Conservation (phyloP, 2,329 filamentous ascomycete genomes). For the Stemphylium lycopersici region DNA sequence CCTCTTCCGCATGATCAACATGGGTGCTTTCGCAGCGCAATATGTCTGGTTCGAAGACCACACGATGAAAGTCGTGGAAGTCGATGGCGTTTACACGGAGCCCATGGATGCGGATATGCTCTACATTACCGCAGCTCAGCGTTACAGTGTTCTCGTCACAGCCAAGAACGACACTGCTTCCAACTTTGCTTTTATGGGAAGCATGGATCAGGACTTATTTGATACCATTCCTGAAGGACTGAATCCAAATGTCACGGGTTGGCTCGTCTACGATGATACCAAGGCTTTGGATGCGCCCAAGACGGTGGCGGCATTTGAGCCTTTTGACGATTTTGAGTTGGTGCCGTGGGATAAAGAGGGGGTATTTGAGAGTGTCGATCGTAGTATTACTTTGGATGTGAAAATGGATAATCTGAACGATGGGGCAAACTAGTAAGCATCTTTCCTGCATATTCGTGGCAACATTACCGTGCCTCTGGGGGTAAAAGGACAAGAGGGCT, state of each 20-base stretch:
- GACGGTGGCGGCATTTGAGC: slow-evolving; percentile 65
- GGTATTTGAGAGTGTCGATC: slow-evolving; percentile 66
- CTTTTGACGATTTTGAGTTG: slow-evolving; percentile 76
- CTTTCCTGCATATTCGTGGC: too few relatives aligned
- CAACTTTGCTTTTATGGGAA: slow-evolving; percentile 66
- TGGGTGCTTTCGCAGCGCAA: slow-evolving; percentile 72
- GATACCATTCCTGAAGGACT: slow-evolving; percentile 69
- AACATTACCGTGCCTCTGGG: too few relatives aligned
- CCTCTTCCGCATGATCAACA: slow-evolving; percentile 71
- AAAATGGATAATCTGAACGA: slow-evolving; percentile 71
- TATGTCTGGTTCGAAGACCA: slow-evolving; percentile 75
- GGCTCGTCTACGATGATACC: slow-evolving; percentile 61
- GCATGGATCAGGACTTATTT: slow-evolving; percentile 64
- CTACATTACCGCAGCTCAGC: slow-evolving; percentile 72
- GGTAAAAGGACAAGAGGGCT: neutral
- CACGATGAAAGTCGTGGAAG: slow-evolving; percentile 68
- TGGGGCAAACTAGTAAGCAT: slow-evolving; percentile 67
- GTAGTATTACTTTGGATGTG: slow-evolving; percentile 64
- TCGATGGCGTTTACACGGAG: slow-evolving; percentile 71
- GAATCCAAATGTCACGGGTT: slow-evolving; percentile 67
- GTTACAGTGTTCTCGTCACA: slow-evolving; percentile 70
- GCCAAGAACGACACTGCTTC: slow-evolving; percentile 61
- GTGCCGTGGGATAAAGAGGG: slow-evolving; percentile 70
- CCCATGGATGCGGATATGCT: slow-evolving; percentile 65
- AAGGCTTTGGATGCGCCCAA: slow-evolving; percentile 58